Base-by-base conservation (phyloP, 2,329 filamentous ascomycete genomes). In the Ascochyta koolunga region DNA sequence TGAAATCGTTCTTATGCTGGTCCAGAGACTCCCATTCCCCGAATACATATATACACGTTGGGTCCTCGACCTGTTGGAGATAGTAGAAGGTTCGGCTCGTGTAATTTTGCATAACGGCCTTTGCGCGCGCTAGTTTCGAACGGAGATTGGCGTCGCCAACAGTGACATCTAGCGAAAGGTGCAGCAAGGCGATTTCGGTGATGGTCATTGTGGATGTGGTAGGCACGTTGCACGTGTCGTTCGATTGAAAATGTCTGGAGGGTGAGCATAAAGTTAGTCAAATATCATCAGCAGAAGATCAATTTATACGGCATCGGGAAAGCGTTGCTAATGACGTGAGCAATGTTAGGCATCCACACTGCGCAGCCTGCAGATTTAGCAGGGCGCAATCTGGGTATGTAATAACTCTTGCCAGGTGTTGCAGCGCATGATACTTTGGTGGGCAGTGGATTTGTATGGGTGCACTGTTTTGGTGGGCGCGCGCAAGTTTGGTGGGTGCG, bases 121-220 rank as follows among this genome's bases (percentile, higher is more conserved):
- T 76, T 2, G 76, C 79, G 32, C 65, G 55, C 15, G 53, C 48
- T 4, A 81, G 69, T n/a, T 68, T 72, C 16, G 61, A 50, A 35
- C 64, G 62, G 4, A 77, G 46, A 4, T 54, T 42, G 16, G 66
- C 33, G 9, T 67, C 56, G 3, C 61, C 35, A 37, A 61, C 21
- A 16, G 62, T 58, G 33, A 59, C 61, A 31, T 60, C 57, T 25
- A 65, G 57, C 13, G 66, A 67, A 25, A 80, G 64, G 18, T 67
- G 74, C 5, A 80, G 70, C 31, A 78, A 73, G 3, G 78, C 79
- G 33, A 82, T 59, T 61, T 82, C 78, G n/a, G 78, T 80, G 46
- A 78, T 66, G 15, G 72, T 24, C 75, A 78, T 78, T 29, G 53
- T 56, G 21, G 13, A 27, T 4, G 27, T 33, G 27, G 10, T 31